phyloP scores from a whole-genome alignment of 768 basidiomycete genomes.

The Tubosaeta brunneosetosa region DNA sequence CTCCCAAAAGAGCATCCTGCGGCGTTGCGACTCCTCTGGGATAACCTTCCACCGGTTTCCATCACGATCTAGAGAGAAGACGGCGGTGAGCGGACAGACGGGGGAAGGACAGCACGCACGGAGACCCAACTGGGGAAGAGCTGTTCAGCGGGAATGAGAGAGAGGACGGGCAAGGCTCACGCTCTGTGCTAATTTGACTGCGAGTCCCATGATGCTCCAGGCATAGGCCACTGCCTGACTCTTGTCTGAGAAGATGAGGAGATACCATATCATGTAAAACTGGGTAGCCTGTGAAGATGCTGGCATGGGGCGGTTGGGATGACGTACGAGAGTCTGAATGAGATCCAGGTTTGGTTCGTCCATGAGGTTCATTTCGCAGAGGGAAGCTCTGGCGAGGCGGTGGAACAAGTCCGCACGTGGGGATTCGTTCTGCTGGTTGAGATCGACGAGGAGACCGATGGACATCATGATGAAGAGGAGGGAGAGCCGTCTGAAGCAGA shows the following conservation, averaged over 20 bases:
- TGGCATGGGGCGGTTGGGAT: background rate
- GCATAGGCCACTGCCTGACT: slow-evolving; percentile 69
- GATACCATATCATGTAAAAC: slow-evolving; percentile 74
- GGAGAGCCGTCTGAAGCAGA: slow-evolving; percentile 63
- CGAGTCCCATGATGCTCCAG: slow-evolving; percentile 73
- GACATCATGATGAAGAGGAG: slow-evolving; percentile 69
- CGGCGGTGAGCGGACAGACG: slow-evolving; percentile 21
- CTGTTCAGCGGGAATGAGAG: background rate
- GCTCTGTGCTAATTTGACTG: slow-evolving; percentile 67
- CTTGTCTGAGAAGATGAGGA: slow-evolving; percentile 69
- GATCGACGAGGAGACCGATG: slow-evolving; percentile 66
- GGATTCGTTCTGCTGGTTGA: slow-evolving; percentile 49
- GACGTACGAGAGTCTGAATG: slow-evolving; percentile 57
- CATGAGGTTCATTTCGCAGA: slow-evolving; percentile 71
- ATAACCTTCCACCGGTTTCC: slow-evolving; percentile 58
- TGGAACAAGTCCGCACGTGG: slow-evolving; percentile 61
- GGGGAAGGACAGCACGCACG: slow-evolving; percentile 40
- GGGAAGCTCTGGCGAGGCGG: slow-evolving; percentile 59
- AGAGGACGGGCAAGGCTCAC: slow-evolving; percentile 37
- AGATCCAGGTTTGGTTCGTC: slow-evolving; percentile 72
- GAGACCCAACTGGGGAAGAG: slow-evolving; percentile 50
- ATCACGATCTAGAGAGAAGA: slow-evolving; percentile 54
- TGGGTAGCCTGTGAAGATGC: slow-evolving; percentile 38
- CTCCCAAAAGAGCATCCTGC: slow-evolving; percentile 70
- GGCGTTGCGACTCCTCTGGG: slow-evolving; percentile 68